Evolutionary conservation across 257 asterid genomes (phyloP).

Genomic region (Solanum sejunctum): DNA sequence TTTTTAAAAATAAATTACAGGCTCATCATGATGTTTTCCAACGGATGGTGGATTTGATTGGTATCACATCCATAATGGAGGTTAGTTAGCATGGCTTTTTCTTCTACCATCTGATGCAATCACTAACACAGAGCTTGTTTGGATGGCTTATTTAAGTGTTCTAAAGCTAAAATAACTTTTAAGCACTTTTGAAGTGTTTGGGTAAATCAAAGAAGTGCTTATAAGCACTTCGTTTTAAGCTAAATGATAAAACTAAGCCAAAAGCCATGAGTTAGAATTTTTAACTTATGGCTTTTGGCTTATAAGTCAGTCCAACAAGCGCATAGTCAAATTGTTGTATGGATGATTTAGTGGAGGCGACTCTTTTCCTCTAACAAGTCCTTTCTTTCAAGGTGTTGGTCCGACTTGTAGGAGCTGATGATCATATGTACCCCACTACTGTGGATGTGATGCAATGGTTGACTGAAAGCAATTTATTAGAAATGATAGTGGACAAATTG

Average conservation of each 20-base stretch:
- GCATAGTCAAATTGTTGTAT: neutral
- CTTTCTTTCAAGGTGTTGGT: constrained; percentile 64
- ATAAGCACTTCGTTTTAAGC: too few relatives aligned
- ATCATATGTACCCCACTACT: constrained; percentile 71
- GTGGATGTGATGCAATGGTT: constrained; percentile 93
- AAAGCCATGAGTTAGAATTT: too few relatives aligned
- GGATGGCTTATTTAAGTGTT: too few relatives aligned
- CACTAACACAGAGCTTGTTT: neutral
- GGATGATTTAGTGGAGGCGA: neutral
- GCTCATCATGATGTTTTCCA: constrained; percentile 77
- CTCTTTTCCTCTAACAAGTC: constrained; percentile 10
- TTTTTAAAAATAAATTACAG: constrained; percentile 14
- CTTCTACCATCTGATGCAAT: neutral
- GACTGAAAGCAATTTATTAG: constrained; percentile 83
- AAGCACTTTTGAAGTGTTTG: too few relatives aligned
- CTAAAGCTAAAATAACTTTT: too few relatives aligned
- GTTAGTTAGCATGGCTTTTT: constrained; percentile 26
- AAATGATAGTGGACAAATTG: constrained; percentile 95
- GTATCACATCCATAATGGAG: constrained; percentile 98
- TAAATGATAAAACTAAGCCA: too few relatives aligned
- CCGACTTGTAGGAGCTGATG: constrained; percentile 87
- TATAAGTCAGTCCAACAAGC: too few relatives aligned
- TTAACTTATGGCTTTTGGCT: too few relatives aligned
- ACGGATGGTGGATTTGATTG: constrained; percentile 94
- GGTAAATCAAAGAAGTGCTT: too few relatives aligned